These are phyloP conservation scores for Avena insularis DNA, from an alignment of 176 grass and related monocot genomes.

Conservation along the genomic window DNA sequence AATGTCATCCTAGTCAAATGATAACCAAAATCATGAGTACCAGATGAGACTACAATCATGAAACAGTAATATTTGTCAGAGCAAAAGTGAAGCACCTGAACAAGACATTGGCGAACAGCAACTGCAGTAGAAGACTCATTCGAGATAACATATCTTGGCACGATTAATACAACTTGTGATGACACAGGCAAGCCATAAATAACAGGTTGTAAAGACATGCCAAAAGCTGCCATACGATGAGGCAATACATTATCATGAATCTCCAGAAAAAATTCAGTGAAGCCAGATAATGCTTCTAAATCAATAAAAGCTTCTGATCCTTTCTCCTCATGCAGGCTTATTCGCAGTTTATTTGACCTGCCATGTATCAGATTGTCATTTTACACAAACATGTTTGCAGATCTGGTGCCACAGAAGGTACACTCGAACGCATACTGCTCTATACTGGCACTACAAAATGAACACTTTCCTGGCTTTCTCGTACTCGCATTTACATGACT, in stretches of 20 bases:
- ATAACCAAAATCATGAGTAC: constrained; percentile 42
- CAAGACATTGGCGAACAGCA: constrained; percentile 77
- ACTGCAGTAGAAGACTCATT: constrained; percentile 69
- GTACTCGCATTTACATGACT: constrained; percentile 29
- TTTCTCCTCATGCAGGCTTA: constrained; percentile 55
- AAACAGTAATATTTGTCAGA: constrained; percentile 41
- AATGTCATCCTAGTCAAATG: constrained; percentile 58
- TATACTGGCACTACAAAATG: constrained; percentile 32
- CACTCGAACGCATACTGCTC: background rate
- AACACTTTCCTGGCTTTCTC: constrained; percentile 19
- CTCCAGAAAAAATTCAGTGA: constrained; percentile 77
- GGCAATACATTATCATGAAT: constrained; percentile 51
- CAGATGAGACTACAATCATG: constrained; percentile 13
- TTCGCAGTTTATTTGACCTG: constrained; percentile 76
- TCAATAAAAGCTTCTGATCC: constrained; percentile 64
- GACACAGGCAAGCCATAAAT: constrained; percentile 48
- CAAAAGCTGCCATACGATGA: constrained; percentile 63
- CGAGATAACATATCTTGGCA: constrained; percentile 78
- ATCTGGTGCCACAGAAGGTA: constrained; percentile 11
- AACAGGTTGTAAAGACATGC: constrained; percentile 64
- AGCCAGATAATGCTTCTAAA: constrained; percentile 77
- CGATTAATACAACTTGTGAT: constrained; percentile 70
- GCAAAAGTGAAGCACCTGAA: constrained; percentile 62
- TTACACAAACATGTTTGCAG: constrained; percentile 27
- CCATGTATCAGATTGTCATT: constrained; percentile 37